Conservation (phyloP, 179 eudicot species). For the Corrigiola litoralis region DNA sequence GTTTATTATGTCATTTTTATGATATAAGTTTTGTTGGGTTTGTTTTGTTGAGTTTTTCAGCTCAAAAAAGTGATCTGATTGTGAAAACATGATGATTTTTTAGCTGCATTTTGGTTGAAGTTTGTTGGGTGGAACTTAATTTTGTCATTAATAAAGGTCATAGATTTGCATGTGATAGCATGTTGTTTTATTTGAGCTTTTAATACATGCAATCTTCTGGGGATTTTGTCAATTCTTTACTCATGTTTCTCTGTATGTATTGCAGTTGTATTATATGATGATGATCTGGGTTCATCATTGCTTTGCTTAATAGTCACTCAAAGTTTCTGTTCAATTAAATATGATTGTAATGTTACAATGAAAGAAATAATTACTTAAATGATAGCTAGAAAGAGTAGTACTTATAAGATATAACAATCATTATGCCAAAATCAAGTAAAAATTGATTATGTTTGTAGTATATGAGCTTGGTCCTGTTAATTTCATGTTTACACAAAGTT, state of each 20-base stretch:
- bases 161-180: constrained; percentile 21
- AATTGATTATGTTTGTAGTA: too few relatives aligned
- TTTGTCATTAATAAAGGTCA: constrained; percentile 10
- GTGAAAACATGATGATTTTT: too few relatives aligned
- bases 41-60: background rate
- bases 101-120: constrained; percentile 12
- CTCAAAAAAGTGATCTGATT: too few relatives aligned
- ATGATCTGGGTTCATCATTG: background rate
- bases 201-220: constrained; percentile 6
- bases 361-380: too few relatives aligned
- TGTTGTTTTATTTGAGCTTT: background rate
- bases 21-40: too few relatives aligned
- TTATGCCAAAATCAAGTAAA: too few relatives aligned
- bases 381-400: too few relatives aligned
- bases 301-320: too few relatives aligned
- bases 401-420: too few relatives aligned
- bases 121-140: constrained; percentile 2
- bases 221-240: background rate
- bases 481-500: background rate
- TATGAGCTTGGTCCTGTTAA: background rate
- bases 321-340: too few relatives aligned
- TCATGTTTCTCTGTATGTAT: background rate
- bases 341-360: too few relatives aligned
- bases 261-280: background rate
- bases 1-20: too few relatives aligned